These are phyloP conservation scores for Globisporangium heterothallicum DNA, from an alignment of 352 stramenopile species.

Conservation along the genomic window DNA sequence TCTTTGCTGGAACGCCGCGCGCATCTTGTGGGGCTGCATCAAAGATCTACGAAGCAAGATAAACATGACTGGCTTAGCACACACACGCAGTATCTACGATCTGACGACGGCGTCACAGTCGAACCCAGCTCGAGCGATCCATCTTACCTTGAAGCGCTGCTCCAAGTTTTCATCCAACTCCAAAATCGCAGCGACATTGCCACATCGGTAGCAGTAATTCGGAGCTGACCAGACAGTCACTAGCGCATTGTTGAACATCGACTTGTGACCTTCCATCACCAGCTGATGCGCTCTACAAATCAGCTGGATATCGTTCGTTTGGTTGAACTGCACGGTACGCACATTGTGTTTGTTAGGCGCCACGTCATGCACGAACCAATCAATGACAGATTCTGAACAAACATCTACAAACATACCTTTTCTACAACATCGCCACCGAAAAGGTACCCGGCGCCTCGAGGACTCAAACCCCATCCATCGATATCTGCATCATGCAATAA, in stretches of 20 bases:
- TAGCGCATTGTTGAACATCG: conserved; percentile 97
- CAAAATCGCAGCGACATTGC: conserved; percentile 98
- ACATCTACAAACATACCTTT: conserved; percentile 66
- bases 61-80: too few relatives aligned
- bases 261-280: conserved; percentile 89
- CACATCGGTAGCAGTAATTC: conserved; percentile 99
- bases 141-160: conserved; percentile 77
- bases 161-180: conserved; percentile 97
- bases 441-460: conserved; percentile 96
- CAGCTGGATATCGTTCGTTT: conserved; percentile 96
- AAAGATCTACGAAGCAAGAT: too few relatives aligned
- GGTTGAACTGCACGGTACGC: conserved; percentile 96
- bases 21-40: conserved; percentile 96
- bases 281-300: conserved; percentile 99
- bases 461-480: conserved; percentile 97
- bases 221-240: conserved; percentile 99
- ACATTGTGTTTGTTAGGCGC: too few relatives aligned
- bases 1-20: conserved; percentile 96
- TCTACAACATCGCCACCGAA: conserved; percentile 98
- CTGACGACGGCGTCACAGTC: not conserved
- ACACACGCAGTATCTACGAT: conserved; percentile 20
- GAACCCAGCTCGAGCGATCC: not conserved
- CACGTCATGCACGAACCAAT: too few relatives aligned
- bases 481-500: conserved; percentile 92
- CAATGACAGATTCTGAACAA: too few relatives aligned